Evolutionary conservation across 192 early-diverging fungal genomes (phyloP), one percentile per base, ranked within the genome.

Genomic region (Linnemannia elongata): DNA sequence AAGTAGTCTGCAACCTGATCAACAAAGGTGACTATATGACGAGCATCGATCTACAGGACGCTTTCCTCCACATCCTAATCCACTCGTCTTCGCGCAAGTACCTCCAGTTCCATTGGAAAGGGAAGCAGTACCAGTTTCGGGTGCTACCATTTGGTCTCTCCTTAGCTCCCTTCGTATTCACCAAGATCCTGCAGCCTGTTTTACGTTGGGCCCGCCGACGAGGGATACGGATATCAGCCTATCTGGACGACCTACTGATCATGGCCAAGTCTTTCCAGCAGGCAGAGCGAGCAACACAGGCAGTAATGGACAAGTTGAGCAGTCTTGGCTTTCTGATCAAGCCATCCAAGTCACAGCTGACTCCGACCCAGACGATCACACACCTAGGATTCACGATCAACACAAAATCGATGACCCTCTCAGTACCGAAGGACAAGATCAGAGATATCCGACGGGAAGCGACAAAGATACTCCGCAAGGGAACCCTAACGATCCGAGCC

Each of bases 21-120:
- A 72, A 77, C 24, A 36, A 47, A 20, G 69, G 69, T 6, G 60
- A 89, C 39, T 78, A 68, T 54, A 42, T 85, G 55, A 88, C 79
- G 1, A 81, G 75, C 24, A 49, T 73, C 22, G 36, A 73, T 38
- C 44, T 45, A 54, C 33, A 38, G 33, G 82, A 90, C 39, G 83
- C 87, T 4, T 87, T 88, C 30, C 74, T 88, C 33, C 89, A 90
- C 35, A 42, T 90, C 0, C 82, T 85, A 3, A 69, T 90, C 13
- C 75, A 82, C 69, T 38, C 81, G 24, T 55, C 80, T 24, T 82
- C 72, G 13, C 44, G 44, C 44, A 45, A 45, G 6, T 45, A 45
- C 44, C 44, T 45, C 0, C 44, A 45, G 44, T 45, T 85, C 63
- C 60, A 77, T 0, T 88, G 82, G 82, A 45, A 82, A 82, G 22